Evolutionary conservation across 2,329 filamentous ascomycete genomes (phyloP), one percentile per base, ranked within the genome.

Genomic region (Neoscytalidium dimidiatum): DNA sequence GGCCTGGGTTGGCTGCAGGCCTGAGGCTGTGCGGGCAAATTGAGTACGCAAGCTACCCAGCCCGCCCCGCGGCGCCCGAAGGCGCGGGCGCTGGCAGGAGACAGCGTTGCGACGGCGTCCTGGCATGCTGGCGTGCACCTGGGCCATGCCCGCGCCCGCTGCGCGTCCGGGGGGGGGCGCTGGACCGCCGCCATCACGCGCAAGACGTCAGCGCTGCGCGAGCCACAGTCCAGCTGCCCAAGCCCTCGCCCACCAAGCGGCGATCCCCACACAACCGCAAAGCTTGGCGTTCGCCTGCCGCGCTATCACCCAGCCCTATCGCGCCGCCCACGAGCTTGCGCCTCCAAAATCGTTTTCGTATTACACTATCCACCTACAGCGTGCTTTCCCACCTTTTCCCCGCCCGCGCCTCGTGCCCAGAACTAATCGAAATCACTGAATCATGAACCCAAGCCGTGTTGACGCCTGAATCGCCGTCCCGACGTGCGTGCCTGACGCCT

Each of bases 241-340:
- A 28, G 17, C 38, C 38, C 56, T 28, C 53, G 53, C 35, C 53
- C 35, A 43, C 38, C 38, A 11, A 26, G 19, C 56, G 56, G 28
- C 56, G 56, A 60, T 60, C 56, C 19, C 53, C 53, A 29, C 48
- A 51, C 28, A 43, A 56, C 53, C 53, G n/a, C 56, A 60, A 46
- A 60, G 56, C 56, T 60, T 60, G 41, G 56, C 56, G n/a, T 17
- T 17, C 19, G 38, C 13, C 43, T 48, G 43, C 43, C 43, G 23
- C 48, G 26, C 26, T 4, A 26, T 14, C 31, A 11, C 9, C 14
- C 41, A 46, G 41, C 56, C 56, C 56, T 33, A 26, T 21, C 28
- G 17, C 35, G n/a, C 19, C n/a, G n/a, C n/a, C n/a, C n/a, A n/a
- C n/a, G n/a, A n/a, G n/a, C n/a, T n/a, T n/a, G n/a, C n/a, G n/a